Evolutionary conservation across 2,329 filamentous ascomycete genomes (phyloP).

Genomic region (Fusarium begoniae): DNA sequence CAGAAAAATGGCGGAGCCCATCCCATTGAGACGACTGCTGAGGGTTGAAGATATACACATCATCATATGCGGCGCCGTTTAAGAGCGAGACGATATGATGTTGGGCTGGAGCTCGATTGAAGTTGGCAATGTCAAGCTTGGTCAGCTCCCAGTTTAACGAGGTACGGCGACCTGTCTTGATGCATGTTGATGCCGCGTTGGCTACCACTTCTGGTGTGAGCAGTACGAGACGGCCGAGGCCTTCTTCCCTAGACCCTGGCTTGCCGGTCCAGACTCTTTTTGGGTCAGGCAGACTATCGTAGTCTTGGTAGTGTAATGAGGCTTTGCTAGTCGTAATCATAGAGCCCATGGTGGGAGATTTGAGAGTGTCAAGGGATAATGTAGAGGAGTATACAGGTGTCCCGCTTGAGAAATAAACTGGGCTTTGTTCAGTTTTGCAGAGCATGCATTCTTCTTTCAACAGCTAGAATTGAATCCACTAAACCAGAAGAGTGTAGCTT

Average conservation of each 20-base stretch:
- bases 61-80: not conserved
- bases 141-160: not conserved
- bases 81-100: not conserved
- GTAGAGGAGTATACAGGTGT: too few species aligned
- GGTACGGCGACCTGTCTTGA: not conserved
- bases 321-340: not conserved
- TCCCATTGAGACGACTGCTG: slow-evolving; percentile 8
- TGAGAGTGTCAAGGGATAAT: too few species aligned
- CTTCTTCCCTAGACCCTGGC: slow-evolving; percentile 1
- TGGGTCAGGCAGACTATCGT: not conserved
- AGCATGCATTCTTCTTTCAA: not conserved
- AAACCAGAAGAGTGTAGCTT: not conserved
- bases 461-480: not conserved
- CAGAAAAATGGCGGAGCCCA: not conserved
- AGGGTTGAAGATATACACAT: slow-evolving; percentile 3
- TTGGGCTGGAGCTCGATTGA: slow-evolving; percentile 1
- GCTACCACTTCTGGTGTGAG: not conserved
- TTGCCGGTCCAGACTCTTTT: not conserved
- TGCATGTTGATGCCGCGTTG: not conserved
- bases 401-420: not conserved
- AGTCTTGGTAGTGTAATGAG: not conserved
- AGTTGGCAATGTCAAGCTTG: not conserved
- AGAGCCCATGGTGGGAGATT: not conserved
- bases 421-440: not conserved
- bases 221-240: not conserved